Conservation (phyloP, 1,284 basidiomycete species). For the Trichosporon inkin region DNA sequence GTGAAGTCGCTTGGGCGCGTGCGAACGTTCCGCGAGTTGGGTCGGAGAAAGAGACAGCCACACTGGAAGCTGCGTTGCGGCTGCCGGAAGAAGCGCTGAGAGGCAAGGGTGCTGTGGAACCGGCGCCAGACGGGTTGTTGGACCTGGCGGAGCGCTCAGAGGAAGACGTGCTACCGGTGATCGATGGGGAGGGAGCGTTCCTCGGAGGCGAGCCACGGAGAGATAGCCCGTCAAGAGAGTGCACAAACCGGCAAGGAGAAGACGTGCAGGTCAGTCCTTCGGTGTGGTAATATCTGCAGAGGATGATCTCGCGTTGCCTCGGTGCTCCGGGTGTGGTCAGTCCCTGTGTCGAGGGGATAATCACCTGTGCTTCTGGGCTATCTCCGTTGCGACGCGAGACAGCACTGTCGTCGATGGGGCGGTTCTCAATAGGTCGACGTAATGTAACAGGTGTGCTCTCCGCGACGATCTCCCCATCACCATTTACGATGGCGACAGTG, state of each 20-base stretch:
- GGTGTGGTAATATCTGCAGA: conserved; percentile 51
- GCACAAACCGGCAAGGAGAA: conserved; percentile 50
- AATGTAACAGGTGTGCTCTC: conserved; percentile 30
- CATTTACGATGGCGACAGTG: conserved; percentile 39
- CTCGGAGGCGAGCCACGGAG: not conserved
- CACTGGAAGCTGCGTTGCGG: not conserved
- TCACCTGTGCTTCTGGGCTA: conserved; percentile 19
- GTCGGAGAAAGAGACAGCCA: conserved; percentile 12
- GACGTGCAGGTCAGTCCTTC: conserved; percentile 49
- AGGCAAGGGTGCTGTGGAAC: not conserved
- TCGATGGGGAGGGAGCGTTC: not conserved
- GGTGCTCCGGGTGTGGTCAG: not conserved
- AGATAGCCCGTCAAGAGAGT: conserved; percentile 29
- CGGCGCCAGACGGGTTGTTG: not conserved
- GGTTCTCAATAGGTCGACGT: not conserved
- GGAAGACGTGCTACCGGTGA: not conserved
- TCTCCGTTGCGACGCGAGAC: conserved; percentile 14
- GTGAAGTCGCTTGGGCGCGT: conserved; percentile 28
- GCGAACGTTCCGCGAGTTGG: conserved; percentile 43
- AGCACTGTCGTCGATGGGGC: too few species aligned
- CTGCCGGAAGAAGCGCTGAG: not conserved
- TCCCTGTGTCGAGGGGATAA: conserved; percentile 27
- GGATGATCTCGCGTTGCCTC: conserved; percentile 37
- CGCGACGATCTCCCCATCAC: conserved; percentile 29
- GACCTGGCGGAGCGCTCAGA: not conserved